Base-by-base conservation (phyloP, 2,329 filamentous ascomycete genomes). In the Fusarium nurragi region DNA sequence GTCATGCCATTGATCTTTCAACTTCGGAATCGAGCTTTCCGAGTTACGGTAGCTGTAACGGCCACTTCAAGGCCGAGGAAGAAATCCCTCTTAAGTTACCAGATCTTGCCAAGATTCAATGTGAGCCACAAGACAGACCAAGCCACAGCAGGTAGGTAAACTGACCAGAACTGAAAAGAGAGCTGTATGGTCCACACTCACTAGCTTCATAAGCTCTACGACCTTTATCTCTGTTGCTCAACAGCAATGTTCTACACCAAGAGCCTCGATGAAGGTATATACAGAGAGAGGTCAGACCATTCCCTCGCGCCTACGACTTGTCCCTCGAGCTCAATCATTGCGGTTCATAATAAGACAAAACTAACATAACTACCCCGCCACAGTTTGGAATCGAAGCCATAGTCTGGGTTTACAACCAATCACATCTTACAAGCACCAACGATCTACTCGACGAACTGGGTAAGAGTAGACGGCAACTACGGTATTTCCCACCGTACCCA, bases 321-420 rank as follows among this genome's bases (percentile, higher is more conserved):
- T 30, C n/a, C 32, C 9, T 18, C 32, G 7, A 34, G 10, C 16
- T 18, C n/a, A 34, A 18, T 34, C 16, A 34, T 25, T 23, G 26
- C 38, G 19, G 19, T 28, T 43, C n/a, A 54, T 18, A 43, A 25
- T 18, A 38, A 30, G 19, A 25, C 28, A 40, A 34, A 23, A 23
- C 38, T n/a, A 43, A 56, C 19, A 26, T 34, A 36, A 36, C 21
- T 28, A 48, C 19, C 23, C 44, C 49, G 23, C 34, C 43, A 34
- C 44, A 39, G 44, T 32, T 43, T 28, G 23, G 18, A 22, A 39
- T 60, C 14, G 16, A 38, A 40, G 28, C 22, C 34, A 36, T 32
- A 37, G 28, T 57, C 50, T 65, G 51, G 52, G 41, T 52, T 63
- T 58, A 21, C n/a, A 50, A 19, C 57, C 58, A 61, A 61, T 62